Evolutionary conservation across 306 rosid genomes (phyloP).

Genomic region (Trichosanthes truncata): DNA sequence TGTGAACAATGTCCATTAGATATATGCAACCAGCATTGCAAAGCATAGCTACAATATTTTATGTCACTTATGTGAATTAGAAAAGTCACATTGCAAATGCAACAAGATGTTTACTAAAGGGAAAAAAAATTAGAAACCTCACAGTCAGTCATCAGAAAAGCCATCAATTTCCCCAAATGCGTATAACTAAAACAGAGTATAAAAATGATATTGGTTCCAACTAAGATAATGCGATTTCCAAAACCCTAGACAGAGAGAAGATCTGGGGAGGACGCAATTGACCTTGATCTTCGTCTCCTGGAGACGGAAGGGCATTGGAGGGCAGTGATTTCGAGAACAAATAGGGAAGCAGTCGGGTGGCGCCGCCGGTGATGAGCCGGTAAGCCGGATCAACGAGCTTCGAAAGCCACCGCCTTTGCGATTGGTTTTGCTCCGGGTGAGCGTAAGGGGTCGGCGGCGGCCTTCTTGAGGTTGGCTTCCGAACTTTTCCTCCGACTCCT

Average conservation of each 20-base stretch:
- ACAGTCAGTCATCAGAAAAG: background rate
- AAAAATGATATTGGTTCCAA: background rate
- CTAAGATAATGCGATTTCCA: background rate
- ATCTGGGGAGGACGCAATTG: background rate
- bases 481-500: constrained; percentile 39
- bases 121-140: background rate
- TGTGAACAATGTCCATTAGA: background rate
- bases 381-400: constrained; percentile 74
- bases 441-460: constrained; percentile 29
- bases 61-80: background rate
- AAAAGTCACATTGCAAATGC: background rate
- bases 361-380: constrained; percentile 54
- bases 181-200: background rate
- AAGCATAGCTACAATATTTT: background rate
- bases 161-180: constrained; percentile 4
- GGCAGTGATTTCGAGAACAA: constrained; percentile 28
- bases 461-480: constrained; percentile 28
- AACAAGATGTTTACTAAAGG: background rate
- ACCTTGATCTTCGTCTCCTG: constrained; percentile 27
- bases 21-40: constrained; percentile 1
- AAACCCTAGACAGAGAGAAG: constrained; percentile 3
- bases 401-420: constrained; percentile 43
- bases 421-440: constrained; percentile 30
- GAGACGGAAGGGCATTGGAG: constrained; percentile 11
- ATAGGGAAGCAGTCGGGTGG: constrained; percentile 47